Conservation (phyloP, 2,329 filamentous ascomycete genomes). For the Diaporthe citri region DNA sequence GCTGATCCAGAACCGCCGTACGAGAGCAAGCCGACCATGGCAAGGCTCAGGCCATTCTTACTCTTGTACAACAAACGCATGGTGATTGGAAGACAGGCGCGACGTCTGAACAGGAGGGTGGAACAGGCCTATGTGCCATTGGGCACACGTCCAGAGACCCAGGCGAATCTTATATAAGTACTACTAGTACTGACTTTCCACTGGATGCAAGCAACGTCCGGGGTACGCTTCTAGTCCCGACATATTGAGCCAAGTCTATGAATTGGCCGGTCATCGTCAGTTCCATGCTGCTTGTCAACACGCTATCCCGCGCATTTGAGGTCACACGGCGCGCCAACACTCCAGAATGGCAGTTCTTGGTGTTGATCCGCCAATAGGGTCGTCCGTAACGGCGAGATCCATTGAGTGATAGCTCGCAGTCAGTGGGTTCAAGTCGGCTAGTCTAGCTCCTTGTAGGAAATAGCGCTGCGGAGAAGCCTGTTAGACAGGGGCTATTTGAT, state of each 20-base stretch:
- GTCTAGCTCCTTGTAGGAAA: conserved; percentile 11
- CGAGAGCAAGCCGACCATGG: background rate
- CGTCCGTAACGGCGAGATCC: background rate
- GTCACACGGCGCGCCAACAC: conserved; percentile 17
- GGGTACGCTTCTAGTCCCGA: background rate
- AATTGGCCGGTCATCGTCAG: background rate
- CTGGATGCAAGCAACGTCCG: background rate
- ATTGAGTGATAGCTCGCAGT: conserved; percentile 5
- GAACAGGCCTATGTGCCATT: background rate
- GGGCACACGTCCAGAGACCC: background rate
- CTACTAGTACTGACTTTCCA: too few relatives aligned
- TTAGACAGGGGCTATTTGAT: background rate
- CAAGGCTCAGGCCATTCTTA: background rate
- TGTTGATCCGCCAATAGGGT: conserved; percentile 27
- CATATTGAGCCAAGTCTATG: background rate
- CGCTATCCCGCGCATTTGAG: conserved; percentile 3
- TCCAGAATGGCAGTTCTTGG: conserved; percentile 14
- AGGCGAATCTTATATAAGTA: background rate
- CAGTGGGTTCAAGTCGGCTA: conserved; percentile 7
- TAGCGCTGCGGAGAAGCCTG: conserved; percentile 31
- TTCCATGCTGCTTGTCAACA: background rate
- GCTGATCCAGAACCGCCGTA: background rate
- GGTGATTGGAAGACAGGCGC: background rate
- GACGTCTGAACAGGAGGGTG: background rate
- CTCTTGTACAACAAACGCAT: background rate